These are phyloP conservation scores for Golubevia sp. DNA, from an alignment of 1,284 basidiomycete genomes.

Conservation along the genomic window DNA sequence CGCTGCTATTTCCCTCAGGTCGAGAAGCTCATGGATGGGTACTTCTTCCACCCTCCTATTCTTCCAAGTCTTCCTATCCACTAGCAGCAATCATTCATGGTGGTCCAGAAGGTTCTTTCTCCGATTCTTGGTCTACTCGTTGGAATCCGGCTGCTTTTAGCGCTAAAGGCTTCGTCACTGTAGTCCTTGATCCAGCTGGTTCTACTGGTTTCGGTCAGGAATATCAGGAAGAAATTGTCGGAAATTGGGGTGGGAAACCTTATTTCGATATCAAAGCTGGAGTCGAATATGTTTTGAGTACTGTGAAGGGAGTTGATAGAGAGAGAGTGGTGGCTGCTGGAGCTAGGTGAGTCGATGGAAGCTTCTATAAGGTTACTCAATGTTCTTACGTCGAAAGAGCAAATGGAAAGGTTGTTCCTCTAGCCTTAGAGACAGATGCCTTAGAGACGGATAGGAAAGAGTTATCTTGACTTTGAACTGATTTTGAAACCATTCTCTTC, in stretches of 20 bases:
- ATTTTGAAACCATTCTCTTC: not conserved
- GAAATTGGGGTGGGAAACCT: conserved; percentile 27
- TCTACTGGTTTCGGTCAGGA: conserved; percentile 28
- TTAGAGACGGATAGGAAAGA: too few relatives aligned
- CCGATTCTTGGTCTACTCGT: conserved; percentile 29
- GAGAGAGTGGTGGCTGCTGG: conserved; percentile 37
- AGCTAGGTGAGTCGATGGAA: conserved; percentile 24
- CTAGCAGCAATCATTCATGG: conserved; percentile 34
- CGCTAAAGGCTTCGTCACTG: conserved; percentile 27
- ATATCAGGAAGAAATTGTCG: conserved; percentile 29
- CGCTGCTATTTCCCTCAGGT: too few relatives aligned
- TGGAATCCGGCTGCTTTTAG: conserved; percentile 40
- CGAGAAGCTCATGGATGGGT: conserved; percentile 29
- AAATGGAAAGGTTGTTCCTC: too few relatives aligned
- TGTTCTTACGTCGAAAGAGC: too few relatives aligned
- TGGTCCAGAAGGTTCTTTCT: conserved; percentile 34
- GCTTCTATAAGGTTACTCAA: too few relatives aligned
- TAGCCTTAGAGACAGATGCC: too few relatives aligned
- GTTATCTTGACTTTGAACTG: too few relatives aligned
- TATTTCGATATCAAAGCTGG: conserved; percentile 24
- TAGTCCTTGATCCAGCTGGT: conserved; percentile 29
- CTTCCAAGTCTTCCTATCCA: conserved; percentile 8
- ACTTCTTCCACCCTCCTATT: conserved; percentile 21
- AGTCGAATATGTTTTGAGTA: conserved; percentile 20
- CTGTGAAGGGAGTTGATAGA: conserved; percentile 12